Base-by-base conservation (phyloP, 2,329 filamentous ascomycete species). In the Xylariaceae sp. region DNA sequence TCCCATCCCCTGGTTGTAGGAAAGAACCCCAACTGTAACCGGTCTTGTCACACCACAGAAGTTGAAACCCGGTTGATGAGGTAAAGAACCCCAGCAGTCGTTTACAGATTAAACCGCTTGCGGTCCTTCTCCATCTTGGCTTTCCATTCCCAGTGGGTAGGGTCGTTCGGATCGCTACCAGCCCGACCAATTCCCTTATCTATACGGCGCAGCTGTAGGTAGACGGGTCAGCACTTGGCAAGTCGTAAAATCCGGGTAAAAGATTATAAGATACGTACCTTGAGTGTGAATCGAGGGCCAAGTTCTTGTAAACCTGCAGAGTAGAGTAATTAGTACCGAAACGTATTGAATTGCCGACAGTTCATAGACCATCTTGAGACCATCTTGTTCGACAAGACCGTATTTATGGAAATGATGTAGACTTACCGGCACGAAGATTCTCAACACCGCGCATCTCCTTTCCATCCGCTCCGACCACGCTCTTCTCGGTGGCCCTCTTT, bases 81-180 rank as follows among this genome's bases (percentile, higher is more conserved):
- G 23, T 30, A 15, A 51, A 10, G n/a, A 9, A 23, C 23, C n/a
- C 15, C 17, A 34, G 15, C 23, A 23, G 23, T 13, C 35, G 17
- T 41, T 68, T 81, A 97, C 72, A 99, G 79, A 75, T 95, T 94
- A 78, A 97, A 99, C 73, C 90, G 87, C 66, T 93, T 97, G 69
- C 94, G 82, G 71, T 89, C 81, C 80, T 97, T 97, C 78, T 99
- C 94, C 88, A 65, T 95, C 72, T 87, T 86, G 9, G 89, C 88
- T 77, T 96, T 95, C 94, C 94, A 99, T 73, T 97, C 85, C 93
- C 94, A 97, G 71, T 96, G 90, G 66, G 91, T 84, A 44, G 91
- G 90, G 74, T 88, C 78, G 74, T 85, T 79, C 79, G 90, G 83
- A 62, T 86, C 81, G 67, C 84, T 87, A 15, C 85, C 85, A 6